Conservation (phyloP, 2,329 filamentous ascomycete species). For the Aspergillus quadrilineatus region DNA sequence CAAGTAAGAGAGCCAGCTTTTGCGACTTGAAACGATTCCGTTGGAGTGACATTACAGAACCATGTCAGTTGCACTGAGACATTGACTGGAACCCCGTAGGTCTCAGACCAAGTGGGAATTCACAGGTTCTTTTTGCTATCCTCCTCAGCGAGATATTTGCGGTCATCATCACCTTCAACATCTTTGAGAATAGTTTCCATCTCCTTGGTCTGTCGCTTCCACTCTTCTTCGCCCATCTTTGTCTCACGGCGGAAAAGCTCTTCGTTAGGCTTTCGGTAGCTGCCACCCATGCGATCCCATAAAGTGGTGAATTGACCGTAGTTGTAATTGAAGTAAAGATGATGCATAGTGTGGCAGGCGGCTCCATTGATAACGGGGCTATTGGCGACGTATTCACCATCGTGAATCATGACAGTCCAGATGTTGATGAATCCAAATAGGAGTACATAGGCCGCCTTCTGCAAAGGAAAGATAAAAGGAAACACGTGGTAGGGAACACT, state of each 20-base stretch:
- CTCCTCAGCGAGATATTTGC: conserved; percentile 39
- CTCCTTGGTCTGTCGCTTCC: conserved; percentile 72
- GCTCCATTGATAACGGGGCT: conserved; percentile 91
- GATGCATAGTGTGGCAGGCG: conserved; percentile 90
- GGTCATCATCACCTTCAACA: conserved; percentile 62
- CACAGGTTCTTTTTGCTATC: conserved; percentile 40
- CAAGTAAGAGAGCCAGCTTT: not conserved
- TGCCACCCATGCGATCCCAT: conserved; percentile 84
- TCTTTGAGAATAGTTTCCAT: conserved; percentile 74
- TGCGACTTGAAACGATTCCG: not conserved
- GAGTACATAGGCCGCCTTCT: conserved; percentile 82
- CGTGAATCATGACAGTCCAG: conserved; percentile 95
- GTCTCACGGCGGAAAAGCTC: conserved; percentile 80
- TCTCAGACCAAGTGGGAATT: conserved; percentile 7
- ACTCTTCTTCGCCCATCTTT: conserved; percentile 80
- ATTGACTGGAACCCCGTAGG: not conserved
- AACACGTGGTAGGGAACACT: conserved; percentile 90
- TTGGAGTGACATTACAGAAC: not conserved
- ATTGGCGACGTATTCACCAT: conserved; percentile 91
- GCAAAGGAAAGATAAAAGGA: conserved; percentile 86
- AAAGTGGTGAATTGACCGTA: conserved; percentile 93
- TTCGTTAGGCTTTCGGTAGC: conserved; percentile 80
- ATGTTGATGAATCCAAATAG: conserved; percentile 93
- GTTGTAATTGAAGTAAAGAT: conserved; percentile 85
- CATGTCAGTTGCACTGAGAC: not conserved